Evolutionary conservation across 257 asterid genomes (phyloP), one percentile per base, ranked within the genome.

Genomic region (Nemophila menziesii): DNA sequence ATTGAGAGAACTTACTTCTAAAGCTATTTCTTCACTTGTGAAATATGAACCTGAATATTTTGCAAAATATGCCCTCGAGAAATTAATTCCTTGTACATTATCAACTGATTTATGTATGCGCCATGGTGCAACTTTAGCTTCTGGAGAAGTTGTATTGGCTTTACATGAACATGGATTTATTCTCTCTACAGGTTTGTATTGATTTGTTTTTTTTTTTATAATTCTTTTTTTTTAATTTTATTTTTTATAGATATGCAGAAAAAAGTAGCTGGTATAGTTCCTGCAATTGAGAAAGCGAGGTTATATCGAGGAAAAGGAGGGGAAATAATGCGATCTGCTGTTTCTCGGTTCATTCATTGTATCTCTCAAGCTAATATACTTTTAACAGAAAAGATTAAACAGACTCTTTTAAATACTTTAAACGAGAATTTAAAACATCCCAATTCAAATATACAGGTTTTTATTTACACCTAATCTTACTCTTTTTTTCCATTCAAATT

Each of bases 261-360:
- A 62, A 61, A 65, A 46, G 70, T 66, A 55, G 77, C 96, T 67
- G 75, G 79, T 54, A 59, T 90, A 52, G 93, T 84, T 67, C 93
- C 87, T 56, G 85, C 92, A 64, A 90, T 90, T 68, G 98, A 90
- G 70, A 90, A 90, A 71, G 96, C 98, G 54, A 70, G 98, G 22
- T 78, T 90, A 23, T 85, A 85, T 72, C 94, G 98, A 39, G 96
- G 98, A 52, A 90, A 90, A 67, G 98, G 98, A 44, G 98, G 96
- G 55, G 98, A 90, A 71, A 84, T 90, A 53, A 85, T 85, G 98
- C 94, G 98, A 41, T 70, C 77, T 62, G 81, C 96, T 46, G 98
- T 90, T 62, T 90, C 94, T 47, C 94, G 86, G 57, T 85, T 76
- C 70, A 81, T 81, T 52, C 89, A 84, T 60, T 84, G 95, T 60